Evolutionary conservation across 257 asterid species (phyloP), one percentile per base, ranked within the genome.

Genomic region (Solanum microdontum): DNA sequence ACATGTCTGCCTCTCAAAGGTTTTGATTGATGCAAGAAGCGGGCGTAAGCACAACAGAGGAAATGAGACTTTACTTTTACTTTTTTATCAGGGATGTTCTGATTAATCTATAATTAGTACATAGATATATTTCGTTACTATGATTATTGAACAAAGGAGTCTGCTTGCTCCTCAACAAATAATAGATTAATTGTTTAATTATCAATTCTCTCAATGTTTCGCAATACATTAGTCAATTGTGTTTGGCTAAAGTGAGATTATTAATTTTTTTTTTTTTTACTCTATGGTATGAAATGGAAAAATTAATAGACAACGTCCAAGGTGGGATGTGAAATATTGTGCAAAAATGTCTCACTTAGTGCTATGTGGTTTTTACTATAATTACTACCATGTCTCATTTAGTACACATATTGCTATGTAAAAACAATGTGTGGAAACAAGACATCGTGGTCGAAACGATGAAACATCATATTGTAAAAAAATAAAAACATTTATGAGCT

Each of bases 381-480:
- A 84, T 84, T 84, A 66, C 62, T 83, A 89, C 76, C 0, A 75
- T 89, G 94, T 91, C 95, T 87, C 93, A 90, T 92, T 92, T 94
- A 87, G 93, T 92, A 62, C 70, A 62, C 70, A 62, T 58, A 34
- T 3, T 62, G 95, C 77, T 84, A 89, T 83, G 92, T 87, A 89
- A 70, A 86, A 83, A 84, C 91, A 90, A 85, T 89, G 92, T 93
- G 90, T 95, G 87, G 94, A 87, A 93, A 87, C 84, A 89, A 90
- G 94, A 92, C 73, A 94, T 68, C 98, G 98, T 93, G 97, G 96
- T 95, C 96, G 92, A 91, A 87, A 95, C 96, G 98, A 91, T 88
- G 94, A 91, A 93, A 93, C 93, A 88, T 77, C 55, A 80, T 90
- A 85, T 92, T 89, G 93, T 88, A 87, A 91, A 92, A 51, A 55